Base-by-base conservation (phyloP, 345 rosid genomes). In the Ceriops zippeliana region DNA sequence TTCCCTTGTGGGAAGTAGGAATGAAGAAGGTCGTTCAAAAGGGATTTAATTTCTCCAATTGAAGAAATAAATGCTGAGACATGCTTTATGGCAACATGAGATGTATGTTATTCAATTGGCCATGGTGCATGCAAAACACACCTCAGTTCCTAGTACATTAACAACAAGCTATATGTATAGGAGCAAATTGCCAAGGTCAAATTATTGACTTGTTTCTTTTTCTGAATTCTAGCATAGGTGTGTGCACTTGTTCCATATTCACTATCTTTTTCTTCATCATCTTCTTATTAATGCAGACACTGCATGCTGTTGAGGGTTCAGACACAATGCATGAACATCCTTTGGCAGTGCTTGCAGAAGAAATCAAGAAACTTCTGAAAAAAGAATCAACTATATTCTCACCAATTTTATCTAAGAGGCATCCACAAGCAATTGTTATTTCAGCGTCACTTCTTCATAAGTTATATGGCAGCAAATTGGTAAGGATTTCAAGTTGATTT, bases 361-460 rank as follows among this genome's bases (percentile, higher is more conserved):
- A 95, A 76, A 86, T 84, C 52, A 90, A 78, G 78, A 88, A 82
- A 78, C 87, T 95, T 80, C 76, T 95, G 70, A 83, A 82, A 69
- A 88, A 79, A 70, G 99, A 95, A 75, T 87, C 93, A 51, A 75
- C 83, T 53, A 63, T 71, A 38, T 95, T 81, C 80, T 82, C 87
- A 80, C 96, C 98, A 75, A 71, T 95, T 79, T 84, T 95, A 66
- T 76, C 89, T 67, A 84, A 77, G 88, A 80, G 96, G 84, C 96
- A 95, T 79, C 93, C 96, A 22, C 92, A 86, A 47, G 93, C 96
- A 70, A 70, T 82, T 61, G 77, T 87, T 26, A 61, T 85, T 82
- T 86, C 97, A 56, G 92, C 92, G 64, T 90, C 90, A 58, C 96
- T 95, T 76, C 66, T 92, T 75, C 99, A 95, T 85, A 95, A 80